Percentiles rank a stretch among this genome's conserved stretches.
Conservation (phyloP, 192 early-diverging fungal genomes). For the Backusella psychrophila region DNA sequence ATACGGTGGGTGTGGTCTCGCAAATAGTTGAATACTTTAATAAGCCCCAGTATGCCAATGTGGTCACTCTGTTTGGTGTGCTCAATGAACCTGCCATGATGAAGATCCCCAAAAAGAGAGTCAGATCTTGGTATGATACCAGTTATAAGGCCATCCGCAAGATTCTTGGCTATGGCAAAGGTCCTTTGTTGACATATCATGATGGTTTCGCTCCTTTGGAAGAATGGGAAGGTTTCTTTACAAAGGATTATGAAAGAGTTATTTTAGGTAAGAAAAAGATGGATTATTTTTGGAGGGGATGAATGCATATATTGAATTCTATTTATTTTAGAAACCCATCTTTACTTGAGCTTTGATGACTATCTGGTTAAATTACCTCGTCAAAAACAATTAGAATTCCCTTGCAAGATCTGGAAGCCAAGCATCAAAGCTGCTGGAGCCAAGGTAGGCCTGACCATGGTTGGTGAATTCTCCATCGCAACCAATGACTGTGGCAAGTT, state of each 20-base stretch:
- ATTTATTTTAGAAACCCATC: constrained; percentile 41
- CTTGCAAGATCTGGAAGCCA: constrained; percentile 20
- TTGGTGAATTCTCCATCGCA: constrained; percentile 70
- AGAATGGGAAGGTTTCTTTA: constrained; percentile 39
- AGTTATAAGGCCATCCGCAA: constrained; percentile 36
- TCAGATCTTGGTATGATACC: constrained; percentile 41
- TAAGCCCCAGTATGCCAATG: constrained; percentile 42
- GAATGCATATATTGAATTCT: not conserved
- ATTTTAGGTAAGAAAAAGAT: constrained; percentile 39
- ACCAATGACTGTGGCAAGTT: constrained; percentile 74
- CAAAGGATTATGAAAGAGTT: constrained; percentile 31
- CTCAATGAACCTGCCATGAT: constrained; percentile 48
- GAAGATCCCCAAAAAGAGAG: constrained; percentile 23
- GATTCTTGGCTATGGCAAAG: constrained; percentile 26
- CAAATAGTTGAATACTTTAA: constrained; percentile 55
- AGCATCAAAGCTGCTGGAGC: constrained; percentile 36
- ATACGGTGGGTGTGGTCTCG: constrained; percentile 50
- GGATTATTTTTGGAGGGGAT: not conserved
- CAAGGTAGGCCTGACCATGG: constrained; percentile 57
- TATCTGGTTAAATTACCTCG: constrained; percentile 28
- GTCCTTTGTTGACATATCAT: constrained; percentile 38
- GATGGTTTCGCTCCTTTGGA: constrained; percentile 42
- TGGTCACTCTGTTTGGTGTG: constrained; percentile 45
- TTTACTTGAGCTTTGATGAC: constrained; percentile 47
- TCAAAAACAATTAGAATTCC: constrained; percentile 25